phyloP scores from a whole-genome alignment of 78 protist species.

The Anaeramoeba flamelloides region DNA sequence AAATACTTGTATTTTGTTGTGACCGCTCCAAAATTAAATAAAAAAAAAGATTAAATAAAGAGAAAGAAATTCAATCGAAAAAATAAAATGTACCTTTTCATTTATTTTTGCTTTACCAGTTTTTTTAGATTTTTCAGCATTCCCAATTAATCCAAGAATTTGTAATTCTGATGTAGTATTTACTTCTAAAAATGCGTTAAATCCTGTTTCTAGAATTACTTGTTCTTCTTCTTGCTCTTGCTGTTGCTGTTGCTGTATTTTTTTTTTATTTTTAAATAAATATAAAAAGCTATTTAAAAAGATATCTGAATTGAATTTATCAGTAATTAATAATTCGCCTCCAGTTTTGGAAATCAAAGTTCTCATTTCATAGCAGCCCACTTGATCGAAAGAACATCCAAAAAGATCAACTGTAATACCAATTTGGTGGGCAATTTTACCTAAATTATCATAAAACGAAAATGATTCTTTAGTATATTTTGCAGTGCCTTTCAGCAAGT shows the following conservation, averaged over 20 bases:
- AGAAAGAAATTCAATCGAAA: too few relatives aligned
- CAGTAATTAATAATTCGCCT: neutral
- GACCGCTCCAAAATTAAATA: too few relatives aligned
- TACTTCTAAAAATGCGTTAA: too few relatives aligned
- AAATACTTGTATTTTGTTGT: too few relatives aligned
- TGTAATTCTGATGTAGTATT: conserved; percentile 2
- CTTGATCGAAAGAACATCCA: conserved; percentile 7
- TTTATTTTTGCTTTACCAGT: too few relatives aligned
- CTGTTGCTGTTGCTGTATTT: too few relatives aligned
- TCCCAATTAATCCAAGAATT: neutral
- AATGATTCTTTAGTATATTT: neutral
- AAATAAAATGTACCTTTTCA: too few relatives aligned
- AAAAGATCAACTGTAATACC: conserved; percentile 7
- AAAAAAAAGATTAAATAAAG: too few relatives aligned
- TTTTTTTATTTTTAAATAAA: neutral
- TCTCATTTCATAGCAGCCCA: conserved; percentile 13
- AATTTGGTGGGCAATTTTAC: neutral
- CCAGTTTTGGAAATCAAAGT: conserved; percentile 3
- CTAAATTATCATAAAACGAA: neutral
- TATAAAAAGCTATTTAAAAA: neutral
- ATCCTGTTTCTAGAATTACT: too few relatives aligned
- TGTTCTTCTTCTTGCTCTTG: too few relatives aligned
- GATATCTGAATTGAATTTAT: conserved; percentile 1
- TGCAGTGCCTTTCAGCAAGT: neutral
- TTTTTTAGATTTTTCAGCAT: too few relatives aligned